Conservation (phyloP, 2,329 filamentous ascomycete genomes). For the Nemania diffusa region DNA sequence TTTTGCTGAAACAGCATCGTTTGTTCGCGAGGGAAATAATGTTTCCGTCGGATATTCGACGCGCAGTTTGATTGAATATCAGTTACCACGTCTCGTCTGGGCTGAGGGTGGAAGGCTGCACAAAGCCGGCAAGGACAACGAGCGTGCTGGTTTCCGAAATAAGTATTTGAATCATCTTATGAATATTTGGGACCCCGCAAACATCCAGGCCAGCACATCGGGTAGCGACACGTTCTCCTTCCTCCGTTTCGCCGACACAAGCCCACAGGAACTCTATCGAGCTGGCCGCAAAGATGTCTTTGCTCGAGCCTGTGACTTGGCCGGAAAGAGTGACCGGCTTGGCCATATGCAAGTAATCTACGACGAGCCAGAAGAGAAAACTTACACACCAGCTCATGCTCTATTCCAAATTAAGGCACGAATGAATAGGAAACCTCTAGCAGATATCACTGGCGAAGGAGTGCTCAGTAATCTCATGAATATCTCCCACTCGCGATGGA, state of each 20-base stretch:
- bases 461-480: conserved; percentile 81
- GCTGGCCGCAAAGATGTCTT: conserved; percentile 78
- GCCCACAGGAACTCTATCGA: conserved; percentile 75
- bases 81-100: conserved; percentile 83
- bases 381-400: conserved; percentile 77
- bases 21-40: conserved; percentile 85
- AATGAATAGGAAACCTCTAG: conserved; percentile 72
- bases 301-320: conserved; percentile 74
- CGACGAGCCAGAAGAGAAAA: conserved; percentile 69
- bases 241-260: conserved; percentile 85
- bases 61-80: conserved; percentile 85
- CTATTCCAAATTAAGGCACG: conserved; percentile 83
- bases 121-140: conserved; percentile 77
- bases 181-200: conserved; percentile 88
- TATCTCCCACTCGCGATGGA: conserved; percentile 73
- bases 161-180: conserved; percentile 83
- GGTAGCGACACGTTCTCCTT: conserved; percentile 82
- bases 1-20: conserved; percentile 95
- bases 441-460: conserved; percentile 77
- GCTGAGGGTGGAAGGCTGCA: conserved; percentile 81
- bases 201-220: conserved; percentile 73
- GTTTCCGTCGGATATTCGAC: conserved; percentile 88
- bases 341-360: conserved; percentile 76
- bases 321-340: conserved; percentile 67
- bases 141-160: conserved; percentile 79